Base-by-base conservation (phyloP, 78 protist genomes). In the Polysphondylium violaceum region DNA sequence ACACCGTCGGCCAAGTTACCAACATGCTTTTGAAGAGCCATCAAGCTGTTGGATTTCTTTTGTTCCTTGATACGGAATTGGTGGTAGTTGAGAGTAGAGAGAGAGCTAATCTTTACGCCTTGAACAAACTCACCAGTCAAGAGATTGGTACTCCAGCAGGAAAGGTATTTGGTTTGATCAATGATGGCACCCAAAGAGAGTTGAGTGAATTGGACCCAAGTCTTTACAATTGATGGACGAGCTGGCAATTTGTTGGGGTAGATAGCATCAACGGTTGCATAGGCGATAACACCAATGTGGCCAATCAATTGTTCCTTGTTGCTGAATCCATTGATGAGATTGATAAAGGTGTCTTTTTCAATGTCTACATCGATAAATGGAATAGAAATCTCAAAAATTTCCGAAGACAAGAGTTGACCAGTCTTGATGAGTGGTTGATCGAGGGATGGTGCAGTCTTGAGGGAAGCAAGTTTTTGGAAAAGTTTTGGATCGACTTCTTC, bases 1-100 rank as follows among this genome's bases (percentile, higher is more conserved):
- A 36, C 63, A 33, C 79, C 91, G 19, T 83, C 91, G 23, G 55
- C 77, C 16, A 83, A 51, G 29, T 69, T 83, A n/a, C 91, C 91
- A 17, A 63, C 58, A 19, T 69, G 76, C 25, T 71, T 40, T 59
- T 83, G 91, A 25, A 83, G 43, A 3, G 76, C 64, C 14, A 53
- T 35, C 7, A 53, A 17, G 40, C 35, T 47, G 33, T 63, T 65
- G 35, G 69, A 40, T 43, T 79, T 68, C 89, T 79, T 79, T 53
- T 33, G 76, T 38, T 53, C 73, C 38, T 65, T 61, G 36, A 65
- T 43, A 25, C 63, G 59, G 38, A 65, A 63, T 55, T 78, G 88
- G 8, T 72, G 76, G 29, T 69, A 47, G 19, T 83, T 83, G 6
- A 83, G 55, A 33, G 64, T 83, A 2, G 91, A 67, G 0, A 83